These are phyloP conservation scores for Ramalina peruviana DNA, from an alignment of 495 filamentous ascomycete genomes.

Conservation along the genomic window DNA sequence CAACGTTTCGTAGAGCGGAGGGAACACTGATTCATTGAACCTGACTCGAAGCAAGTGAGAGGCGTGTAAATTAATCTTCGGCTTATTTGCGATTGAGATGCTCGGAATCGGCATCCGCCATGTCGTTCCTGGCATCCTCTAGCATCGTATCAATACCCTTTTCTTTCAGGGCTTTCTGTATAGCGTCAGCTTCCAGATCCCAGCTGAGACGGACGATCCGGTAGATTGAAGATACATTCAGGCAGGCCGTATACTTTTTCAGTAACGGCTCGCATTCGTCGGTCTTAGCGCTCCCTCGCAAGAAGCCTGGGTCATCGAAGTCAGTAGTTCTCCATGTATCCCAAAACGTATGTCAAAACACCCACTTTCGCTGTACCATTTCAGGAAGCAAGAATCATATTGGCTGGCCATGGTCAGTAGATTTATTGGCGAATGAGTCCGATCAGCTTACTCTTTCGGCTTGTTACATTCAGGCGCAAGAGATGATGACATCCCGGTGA, in stretches of 20 bases:
- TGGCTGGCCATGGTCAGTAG: conserved; percentile 35
- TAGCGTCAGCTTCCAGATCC: not conserved
- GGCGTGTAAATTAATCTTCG: too few species aligned
- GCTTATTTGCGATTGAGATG: conserved; percentile 42
- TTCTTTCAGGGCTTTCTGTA: conserved; percentile 65
- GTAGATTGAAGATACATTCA: conserved; percentile 45
- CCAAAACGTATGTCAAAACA: not conserved
- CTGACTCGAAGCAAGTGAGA: too few species aligned
- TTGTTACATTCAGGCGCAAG: conserved; percentile 66
- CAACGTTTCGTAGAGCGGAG: too few species aligned
- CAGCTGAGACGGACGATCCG: not conserved
- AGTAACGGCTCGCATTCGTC: conserved; percentile 82
- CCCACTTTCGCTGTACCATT: conserved; percentile 94
- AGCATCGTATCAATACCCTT: conserved; percentile 76
- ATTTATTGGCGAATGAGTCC: not conserved
- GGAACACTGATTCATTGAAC: too few species aligned
- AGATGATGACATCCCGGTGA: conserved; percentile 37
- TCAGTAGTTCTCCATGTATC: conserved; percentile 4
- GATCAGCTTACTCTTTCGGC: conserved; percentile 59
- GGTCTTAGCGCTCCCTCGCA: conserved; percentile 59
- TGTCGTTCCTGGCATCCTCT: conserved; percentile 69
- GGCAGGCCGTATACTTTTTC: conserved; percentile 67
- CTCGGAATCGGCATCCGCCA: conserved; percentile 63
- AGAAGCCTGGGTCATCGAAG: conserved; percentile 49
- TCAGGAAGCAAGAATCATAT: conserved; percentile 87